Evolutionary conservation across 2,329 filamentous ascomycete species (phyloP).

Genomic region (Clonostachys solani): DNA sequence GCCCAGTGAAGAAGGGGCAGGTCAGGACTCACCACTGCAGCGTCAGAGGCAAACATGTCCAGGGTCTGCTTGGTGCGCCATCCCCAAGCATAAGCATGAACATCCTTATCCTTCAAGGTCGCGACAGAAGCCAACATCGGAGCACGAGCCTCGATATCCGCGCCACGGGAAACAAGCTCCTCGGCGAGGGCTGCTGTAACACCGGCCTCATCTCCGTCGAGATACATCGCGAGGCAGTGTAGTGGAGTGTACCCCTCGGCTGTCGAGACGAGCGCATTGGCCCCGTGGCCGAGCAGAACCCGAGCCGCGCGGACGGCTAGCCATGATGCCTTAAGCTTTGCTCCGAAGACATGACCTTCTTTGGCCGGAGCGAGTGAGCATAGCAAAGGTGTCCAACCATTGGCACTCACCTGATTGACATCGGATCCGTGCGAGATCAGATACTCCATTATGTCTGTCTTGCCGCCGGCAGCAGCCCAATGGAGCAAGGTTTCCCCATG

Average conservation of each 20-base stretch:
- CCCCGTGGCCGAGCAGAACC: not conserved
- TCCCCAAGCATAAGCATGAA: no score
- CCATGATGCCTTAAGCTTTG: not conserved
- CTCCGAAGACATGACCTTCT: not conserved
- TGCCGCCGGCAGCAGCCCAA: conserved; percentile 16
- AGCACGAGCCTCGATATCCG: no score
- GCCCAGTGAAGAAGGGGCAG: no score
- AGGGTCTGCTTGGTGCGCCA: no score
- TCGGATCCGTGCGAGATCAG: conserved; percentile 8
- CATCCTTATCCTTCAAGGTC: no score
- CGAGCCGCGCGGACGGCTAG: not conserved
- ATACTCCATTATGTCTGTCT: conserved; percentile 8
- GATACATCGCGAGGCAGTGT: not conserved
- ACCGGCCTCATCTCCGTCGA: not conserved
- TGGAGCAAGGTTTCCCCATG: conserved; percentile 18
- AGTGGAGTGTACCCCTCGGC: not conserved
- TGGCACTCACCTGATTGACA: conserved; percentile 11
- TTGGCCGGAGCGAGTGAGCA: conserved; percentile 9
- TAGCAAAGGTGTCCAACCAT: conserved; percentile 21
- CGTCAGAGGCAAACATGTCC: no score
- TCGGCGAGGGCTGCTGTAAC: no score
- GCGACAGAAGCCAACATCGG: no score
- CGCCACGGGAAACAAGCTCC: no score
- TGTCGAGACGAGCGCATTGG: not conserved
- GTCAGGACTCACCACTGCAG: no score